Base-by-base conservation (phyloP, 768 basidiomycete genomes). In the Clathrus columnatus region DNA sequence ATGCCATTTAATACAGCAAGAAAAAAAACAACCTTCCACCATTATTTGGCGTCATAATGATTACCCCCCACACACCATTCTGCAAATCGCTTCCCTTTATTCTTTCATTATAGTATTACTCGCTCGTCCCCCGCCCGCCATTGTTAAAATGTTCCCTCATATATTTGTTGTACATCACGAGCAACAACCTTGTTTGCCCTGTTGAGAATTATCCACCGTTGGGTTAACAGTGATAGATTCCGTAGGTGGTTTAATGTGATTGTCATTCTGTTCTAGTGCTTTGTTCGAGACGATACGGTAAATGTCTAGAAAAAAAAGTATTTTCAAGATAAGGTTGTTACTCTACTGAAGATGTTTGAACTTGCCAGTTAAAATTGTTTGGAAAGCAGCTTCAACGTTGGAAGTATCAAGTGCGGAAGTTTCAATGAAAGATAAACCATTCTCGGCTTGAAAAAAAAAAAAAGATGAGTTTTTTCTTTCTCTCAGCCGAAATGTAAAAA, bases 321-420 rank as follows among this genome's bases (percentile, higher is more conserved):
- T 56, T 28, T 36, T 57, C 21, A 50, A 43, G 32, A 1, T 26
- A 24, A 16, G 20, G 17, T 20, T 59, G 50, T 61, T 1, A 47
- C 51, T 28, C 2, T 1, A 24, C 28, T 43, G 50, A 48, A 43
- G 7, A 18, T 24, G 51, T 11, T 27, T 4, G 29, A 26, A 73
- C 82, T 50, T 48, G 91, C 93, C 93, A 45, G 87, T 84, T 59
- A 99, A 78, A 67, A 97, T 97, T 56, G 83, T 92, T 70, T 98
- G 93, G 84, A 99, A 99, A 50, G 95, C 96, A 56, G 81, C 73
- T 73, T 98, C 95, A 72, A 99, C 94, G 73, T 97, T 96, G 50
- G 92, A 94, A 64, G 95, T 91, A 83, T 99, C 96, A 81, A 98
- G 84, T 74, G 95, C 95, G 66, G 95, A 99, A 58, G 95, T 99